phyloP scores from a whole-genome alignment of 495 filamentous ascomycete species.

The Aspergillus affinis region DNA sequence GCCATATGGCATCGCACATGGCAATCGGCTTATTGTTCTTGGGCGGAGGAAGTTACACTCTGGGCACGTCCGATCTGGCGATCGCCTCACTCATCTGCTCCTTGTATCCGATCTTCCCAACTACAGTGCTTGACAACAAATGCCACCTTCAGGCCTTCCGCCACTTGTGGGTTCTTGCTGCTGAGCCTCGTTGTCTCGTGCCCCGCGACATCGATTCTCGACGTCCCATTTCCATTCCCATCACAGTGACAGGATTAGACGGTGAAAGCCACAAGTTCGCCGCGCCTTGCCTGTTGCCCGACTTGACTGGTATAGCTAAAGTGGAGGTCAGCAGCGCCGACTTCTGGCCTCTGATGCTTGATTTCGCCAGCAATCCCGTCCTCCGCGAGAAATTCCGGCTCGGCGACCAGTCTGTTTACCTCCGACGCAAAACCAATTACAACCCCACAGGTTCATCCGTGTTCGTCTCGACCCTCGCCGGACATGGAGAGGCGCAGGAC shows the following conservation, averaged over 20 bases:
- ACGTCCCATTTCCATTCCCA: constrained; percentile 70
- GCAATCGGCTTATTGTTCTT: constrained; percentile 90
- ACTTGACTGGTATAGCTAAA: constrained; percentile 63
- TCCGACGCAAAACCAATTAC: constrained; percentile 73
- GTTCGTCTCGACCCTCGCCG: constrained; percentile 71
- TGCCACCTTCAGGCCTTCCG: constrained; percentile 95
- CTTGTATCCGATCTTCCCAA: constrained; percentile 92
- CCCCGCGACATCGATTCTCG: constrained; percentile 80
- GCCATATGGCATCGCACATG: constrained; percentile 88
- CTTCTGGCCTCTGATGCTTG: constrained; percentile 83
- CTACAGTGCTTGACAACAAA: constrained; percentile 84
- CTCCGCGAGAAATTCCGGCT: constrained; percentile 67
- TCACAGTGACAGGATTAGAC: constrained; percentile 55
- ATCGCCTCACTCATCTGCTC: constrained; percentile 83
- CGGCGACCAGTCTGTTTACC: constrained; percentile 72
- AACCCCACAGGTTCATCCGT: constrained; percentile 62
- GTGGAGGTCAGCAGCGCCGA: constrained; percentile 68
- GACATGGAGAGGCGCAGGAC: constrained; percentile 42
- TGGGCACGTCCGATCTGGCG: constrained; percentile 85
- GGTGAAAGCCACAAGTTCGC: constrained; percentile 42
- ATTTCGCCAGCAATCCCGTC: constrained; percentile 65
- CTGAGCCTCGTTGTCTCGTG: constrained; percentile 85
- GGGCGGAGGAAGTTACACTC: constrained; percentile 85
- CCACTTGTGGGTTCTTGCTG: constrained; percentile 94
- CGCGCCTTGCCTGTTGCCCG: constrained; percentile 83